Evolutionary conservation across 179 eudicot genomes (phyloP).

Genomic region (Actinidia arguta): DNA sequence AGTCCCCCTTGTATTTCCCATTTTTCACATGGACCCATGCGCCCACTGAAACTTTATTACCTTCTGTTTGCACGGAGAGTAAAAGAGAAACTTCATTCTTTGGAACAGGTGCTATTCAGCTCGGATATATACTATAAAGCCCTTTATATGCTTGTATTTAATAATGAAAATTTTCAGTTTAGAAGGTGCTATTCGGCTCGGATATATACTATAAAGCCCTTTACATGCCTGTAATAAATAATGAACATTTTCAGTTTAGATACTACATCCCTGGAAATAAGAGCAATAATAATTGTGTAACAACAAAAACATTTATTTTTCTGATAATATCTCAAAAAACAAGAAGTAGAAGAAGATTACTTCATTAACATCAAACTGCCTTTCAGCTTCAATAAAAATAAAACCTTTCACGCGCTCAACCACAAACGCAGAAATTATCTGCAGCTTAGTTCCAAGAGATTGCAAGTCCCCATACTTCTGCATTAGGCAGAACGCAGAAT

Average conservation of each 20-base stretch:
- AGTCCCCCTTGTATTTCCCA: constrained; percentile 89
- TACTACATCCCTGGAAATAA: background rate
- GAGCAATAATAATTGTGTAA: background rate
- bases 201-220: constrained; percentile 77
- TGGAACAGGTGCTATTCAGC: constrained; percentile 64
- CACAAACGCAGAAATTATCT: constrained; percentile 80
- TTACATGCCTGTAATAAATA: constrained; percentile 68
- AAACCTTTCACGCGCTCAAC: constrained; percentile 89
- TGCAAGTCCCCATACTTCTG: constrained; percentile 82
- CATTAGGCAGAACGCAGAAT: constrained; percentile 87
- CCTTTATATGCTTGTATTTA: constrained; percentile 79
- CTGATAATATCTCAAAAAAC: background rate
- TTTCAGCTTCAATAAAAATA: constrained; percentile 84
- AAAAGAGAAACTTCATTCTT: constrained; percentile 70
- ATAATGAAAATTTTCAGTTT: background rate
- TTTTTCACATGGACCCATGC: constrained; percentile 92
- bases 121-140: constrained; percentile 70
- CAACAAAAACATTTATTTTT: background rate
- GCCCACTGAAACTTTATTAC: constrained; percentile 63
- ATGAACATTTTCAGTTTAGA: background rate
- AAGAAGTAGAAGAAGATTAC: constrained; percentile 36
- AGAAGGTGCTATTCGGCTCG: constrained; percentile 54
- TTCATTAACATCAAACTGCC: constrained; percentile 80
- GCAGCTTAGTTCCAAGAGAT: constrained; percentile 73
- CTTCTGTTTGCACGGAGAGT: constrained; percentile 63